Conservation (phyloP, 2,329 filamentous ascomycete species). For the Teratosphaeria viscida region DNA sequence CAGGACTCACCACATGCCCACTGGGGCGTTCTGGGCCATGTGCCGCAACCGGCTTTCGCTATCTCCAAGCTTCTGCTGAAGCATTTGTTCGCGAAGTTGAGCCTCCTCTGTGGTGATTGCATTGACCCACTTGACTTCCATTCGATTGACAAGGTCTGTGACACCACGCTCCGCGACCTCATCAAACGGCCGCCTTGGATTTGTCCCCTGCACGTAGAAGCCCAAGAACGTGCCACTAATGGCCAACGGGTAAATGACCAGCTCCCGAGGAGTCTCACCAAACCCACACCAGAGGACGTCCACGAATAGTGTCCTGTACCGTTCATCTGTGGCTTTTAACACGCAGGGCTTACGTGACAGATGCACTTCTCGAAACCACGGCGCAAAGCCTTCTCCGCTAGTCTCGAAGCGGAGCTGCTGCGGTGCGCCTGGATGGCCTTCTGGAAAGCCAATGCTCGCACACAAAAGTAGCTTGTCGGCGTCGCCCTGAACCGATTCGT, state of each 20-base stretch:
- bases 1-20: slow-evolving; percentile 18
- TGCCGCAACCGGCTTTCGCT: slow-evolving; percentile 28
- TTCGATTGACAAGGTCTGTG: slow-evolving; percentile 6
- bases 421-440: neutral
- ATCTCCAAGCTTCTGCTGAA: slow-evolving; percentile 9
- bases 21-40: slow-evolving; percentile 30
- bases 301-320: slow-evolving; percentile 4
- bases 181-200: slow-evolving; percentile 14
- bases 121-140: slow-evolving; percentile 10
- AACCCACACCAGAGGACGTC: slow-evolving; percentile 14
- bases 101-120: slow-evolving; percentile 8
- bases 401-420: neutral
- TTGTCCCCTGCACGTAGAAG: slow-evolving; percentile 15
- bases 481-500: neutral
- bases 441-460: neutral
- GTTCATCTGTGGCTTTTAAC: neutral
- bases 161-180: slow-evolving; percentile 5
- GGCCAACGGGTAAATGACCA: slow-evolving; percentile 8
- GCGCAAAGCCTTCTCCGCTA: neutral
- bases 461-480: neutral
- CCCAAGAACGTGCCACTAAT: slow-evolving; percentile 8
- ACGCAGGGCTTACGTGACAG: neutral
- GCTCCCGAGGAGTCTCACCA: slow-evolving; percentile 7
- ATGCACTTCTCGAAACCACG: neutral
- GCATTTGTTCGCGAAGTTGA: slow-evolving; percentile 3